Conservation (phyloP, 108 stramenopile genomes). For the Nannochloropsis granulata region DNA sequence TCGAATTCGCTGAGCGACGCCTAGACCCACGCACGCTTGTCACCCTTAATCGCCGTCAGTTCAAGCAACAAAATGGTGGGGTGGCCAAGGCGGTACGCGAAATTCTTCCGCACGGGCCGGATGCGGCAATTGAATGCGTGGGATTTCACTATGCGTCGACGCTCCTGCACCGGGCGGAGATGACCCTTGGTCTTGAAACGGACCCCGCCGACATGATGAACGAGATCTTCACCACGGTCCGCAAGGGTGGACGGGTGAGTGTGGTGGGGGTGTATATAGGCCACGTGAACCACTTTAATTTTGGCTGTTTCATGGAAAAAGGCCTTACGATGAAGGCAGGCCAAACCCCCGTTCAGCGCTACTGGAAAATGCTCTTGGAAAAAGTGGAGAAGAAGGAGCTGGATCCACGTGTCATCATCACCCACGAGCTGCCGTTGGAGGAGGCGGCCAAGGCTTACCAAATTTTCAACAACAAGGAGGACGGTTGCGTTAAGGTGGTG, state of each 20-base stretch:
- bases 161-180: not conserved
- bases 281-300: not conserved
- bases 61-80: not conserved
- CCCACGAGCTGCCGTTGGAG: not conserved
- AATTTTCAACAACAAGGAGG: not conserved
- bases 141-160: not conserved
- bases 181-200: not conserved
- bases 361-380: not conserved
- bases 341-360: not conserved
- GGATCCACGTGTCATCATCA: not conserved
- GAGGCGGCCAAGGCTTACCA: not conserved
- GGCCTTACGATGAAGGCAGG: not conserved
- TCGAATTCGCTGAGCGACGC: not conserved
- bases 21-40: not conserved
- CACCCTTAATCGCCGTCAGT: not conserved
- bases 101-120: not conserved
- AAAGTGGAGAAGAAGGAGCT: not conserved
- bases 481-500: not conserved
- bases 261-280: not conserved
- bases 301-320: not conserved
- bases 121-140: not conserved
- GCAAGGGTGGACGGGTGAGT: not conserved
- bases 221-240: not conserved
- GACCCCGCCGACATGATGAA: not conserved
- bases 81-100: not conserved